Conservation (phyloP, 2,329 filamentous ascomycete species). For the Nigrograna mackinnonii region DNA sequence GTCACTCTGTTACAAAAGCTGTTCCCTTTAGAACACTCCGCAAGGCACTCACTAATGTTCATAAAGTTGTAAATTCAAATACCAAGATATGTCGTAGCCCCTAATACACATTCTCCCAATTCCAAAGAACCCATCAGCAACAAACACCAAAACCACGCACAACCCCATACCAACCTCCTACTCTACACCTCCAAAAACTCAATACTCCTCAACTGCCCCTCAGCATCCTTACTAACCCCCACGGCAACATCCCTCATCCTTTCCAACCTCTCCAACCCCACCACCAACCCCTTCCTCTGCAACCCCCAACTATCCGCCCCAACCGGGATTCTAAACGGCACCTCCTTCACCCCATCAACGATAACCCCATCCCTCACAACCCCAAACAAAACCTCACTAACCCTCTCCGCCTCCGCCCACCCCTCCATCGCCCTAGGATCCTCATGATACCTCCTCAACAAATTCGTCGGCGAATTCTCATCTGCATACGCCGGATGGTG, state of each 20-base stretch:
- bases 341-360: slow-evolving; percentile 28
- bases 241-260: background rate
- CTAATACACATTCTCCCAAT: too few relatives aligned
- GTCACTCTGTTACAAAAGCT: too few relatives aligned
- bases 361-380: slow-evolving; percentile 37
- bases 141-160: background rate
- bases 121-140: too few relatives aligned
- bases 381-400: slow-evolving; percentile 43
- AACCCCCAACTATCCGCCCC: slow-evolving; percentile 33
- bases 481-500: slow-evolving; percentile 20
- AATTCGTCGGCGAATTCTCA: slow-evolving; percentile 22
- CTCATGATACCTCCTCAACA: slow-evolving; percentile 31
- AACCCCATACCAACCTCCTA: background rate
- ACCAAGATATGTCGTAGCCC: too few relatives aligned
- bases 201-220: slow-evolving; percentile 1
- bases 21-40: too few relatives aligned
- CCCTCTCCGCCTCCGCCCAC: slow-evolving; percentile 37
- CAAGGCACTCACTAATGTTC: too few relatives aligned
- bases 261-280: slow-evolving; percentile 17
- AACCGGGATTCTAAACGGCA: slow-evolving; percentile 49
- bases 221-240: background rate
- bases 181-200: slow-evolving; percentile 1
- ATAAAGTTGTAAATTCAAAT: too few relatives aligned
- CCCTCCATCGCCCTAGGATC: slow-evolving; percentile 22
- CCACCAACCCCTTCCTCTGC: slow-evolving; percentile 1